Evolutionary conservation across 805 yeast species (phyloP), one percentile per base, ranked within the genome.

Genomic region (Nakazawaea peltata): DNA sequence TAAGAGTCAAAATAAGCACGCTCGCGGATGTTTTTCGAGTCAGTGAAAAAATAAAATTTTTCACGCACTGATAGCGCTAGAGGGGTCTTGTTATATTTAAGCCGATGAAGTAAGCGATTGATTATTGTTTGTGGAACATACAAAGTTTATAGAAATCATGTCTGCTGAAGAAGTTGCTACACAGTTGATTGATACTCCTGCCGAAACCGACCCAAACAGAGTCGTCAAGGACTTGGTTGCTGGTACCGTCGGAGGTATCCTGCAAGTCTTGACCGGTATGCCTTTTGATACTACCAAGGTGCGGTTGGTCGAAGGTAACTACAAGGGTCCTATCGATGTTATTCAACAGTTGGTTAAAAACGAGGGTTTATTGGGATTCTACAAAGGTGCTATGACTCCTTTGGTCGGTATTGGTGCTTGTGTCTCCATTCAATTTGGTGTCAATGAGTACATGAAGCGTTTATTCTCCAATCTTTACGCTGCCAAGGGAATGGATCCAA

Each of bases 281-380:
- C 97, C 97, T 6, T 90, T 90, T 51, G 97, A 88, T 55, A 84
- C 95, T 8, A 84, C 92, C 30, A 90, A 90, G 59, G 97, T 92
- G 15, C 69, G 98, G 34, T 66, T 92, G 32, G 77, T 87, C 2
- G 77, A 77, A 23, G 92, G 94, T 4, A 69, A 73, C 13, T 83
- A 81, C 48, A 59, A 58, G 15, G 85, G 87, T 2, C 80, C 95
- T 0, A 46, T 74, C 38, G 94, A 86, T 47, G 95, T 86, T 9
- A 77, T 87, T 15, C 71, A 71, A 50, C 69, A 76, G 46, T 65
- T 92, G 37, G 29, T 90, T 26, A 65, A 67, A 27, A 77, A 82
- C 39, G 98, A 92, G 58, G 98, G 98, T 2, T 71, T 78, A 5
- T 40, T 62, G 25, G 98, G 94, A 0, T 85, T 92, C 51, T 92